These are phyloP conservation scores for Leccinum angustisporum DNA, from an alignment of 1,284 basidiomycete genomes.

Conservation along the genomic window DNA sequence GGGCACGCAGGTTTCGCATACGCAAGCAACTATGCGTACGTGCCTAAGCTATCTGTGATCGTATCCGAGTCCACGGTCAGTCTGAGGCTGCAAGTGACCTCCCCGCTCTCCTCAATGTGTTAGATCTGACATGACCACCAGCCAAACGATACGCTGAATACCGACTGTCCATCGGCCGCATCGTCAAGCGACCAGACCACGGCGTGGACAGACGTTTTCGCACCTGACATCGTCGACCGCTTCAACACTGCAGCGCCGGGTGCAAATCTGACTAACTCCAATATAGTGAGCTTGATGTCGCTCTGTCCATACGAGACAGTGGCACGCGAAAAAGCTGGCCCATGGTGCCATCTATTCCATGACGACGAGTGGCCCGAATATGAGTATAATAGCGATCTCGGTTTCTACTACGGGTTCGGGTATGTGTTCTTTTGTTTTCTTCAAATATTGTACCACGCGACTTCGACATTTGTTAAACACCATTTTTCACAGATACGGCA, in stretches of 20 bases:
- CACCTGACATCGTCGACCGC: slow-evolving; percentile 55
- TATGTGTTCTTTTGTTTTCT: slow-evolving; percentile 33
- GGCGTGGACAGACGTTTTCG: slow-evolving; percentile 55
- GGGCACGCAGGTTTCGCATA: slow-evolving; percentile 47
- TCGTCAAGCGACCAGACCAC: slow-evolving; percentile 35
- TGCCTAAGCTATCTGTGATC: slow-evolving; percentile 50
- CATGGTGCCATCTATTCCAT: too few relatives aligned
- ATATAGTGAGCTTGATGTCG: slow-evolving; percentile 64
- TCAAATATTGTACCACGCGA: not conserved
- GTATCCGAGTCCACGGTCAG: slow-evolving; percentile 50
- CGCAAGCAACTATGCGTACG: slow-evolving; percentile 39
- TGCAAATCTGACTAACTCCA: slow-evolving; percentile 55
- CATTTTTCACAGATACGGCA: slow-evolving; percentile 53
- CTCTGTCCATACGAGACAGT: slow-evolving; percentile 71
- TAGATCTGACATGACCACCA: slow-evolving; percentile 20
- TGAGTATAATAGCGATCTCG: slow-evolving; percentile 53
- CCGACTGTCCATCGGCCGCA: slow-evolving; percentile 65
- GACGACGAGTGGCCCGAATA: too few relatives aligned
- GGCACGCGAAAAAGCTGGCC: not conserved
- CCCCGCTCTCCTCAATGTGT: not conserved
- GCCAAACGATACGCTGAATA: slow-evolving; percentile 67
- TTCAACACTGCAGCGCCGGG: slow-evolving; percentile 64
- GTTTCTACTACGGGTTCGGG: slow-evolving; percentile 75
- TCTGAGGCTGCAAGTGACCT: slow-evolving; percentile 19
- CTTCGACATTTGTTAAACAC: not conserved